Evolutionary conservation across 768 basidiomycete species (phyloP), one percentile per base, ranked within the genome.

Genomic region (Pleurotus ostreatus): DNA sequence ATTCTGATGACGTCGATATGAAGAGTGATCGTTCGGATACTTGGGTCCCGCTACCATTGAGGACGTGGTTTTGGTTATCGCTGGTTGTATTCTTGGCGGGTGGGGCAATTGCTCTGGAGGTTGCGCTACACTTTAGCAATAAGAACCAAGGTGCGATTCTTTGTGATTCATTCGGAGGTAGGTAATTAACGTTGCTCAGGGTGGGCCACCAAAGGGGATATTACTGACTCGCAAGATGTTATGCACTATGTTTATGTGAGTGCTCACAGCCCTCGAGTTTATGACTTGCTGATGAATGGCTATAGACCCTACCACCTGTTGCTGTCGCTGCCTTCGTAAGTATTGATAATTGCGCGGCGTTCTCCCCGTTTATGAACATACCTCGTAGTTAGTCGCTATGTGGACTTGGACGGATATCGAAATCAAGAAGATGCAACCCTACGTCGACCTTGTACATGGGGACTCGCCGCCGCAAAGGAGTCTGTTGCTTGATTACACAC

Each of bases 321-420:
- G 69, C 72, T 16, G 70, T 81, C 4, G 78, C 78, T 7, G 78
- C 78, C 53, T 61, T 78, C 16, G 74, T 78, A 55, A 46, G 72
- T 66, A 37, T 46, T 46, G 8, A 34, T 34, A 34, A 9, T 34
- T 34, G 30, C 11, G 30, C 4, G 11, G 30, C 11, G 8, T 34
- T 2, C 8, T 34, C 30, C 30, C 11, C 30, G 11, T 34, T 34
- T 11, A 34, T 34, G 8, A 9, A 34, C 2, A 34, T 11, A 34
- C 30, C 8, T 3, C 8, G 37, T 57, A 78, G 76, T 55, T 82
- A 9, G 76, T 78, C 3, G 77, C 75, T 0, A 57, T 81, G 53
- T 83, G 81, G 81, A 66, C 78, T 4, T 82, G 80, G 81, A 82
- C 80, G 4, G 81, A 82, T 60, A 71, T 78, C 22, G 81, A 81